Percentiles rank a stretch among this genome's conserved stretches.
Evolutionary conservation across 768 basidiomycete genomes (phyloP).

Genomic region (Phanerochaete sordida): DNA sequence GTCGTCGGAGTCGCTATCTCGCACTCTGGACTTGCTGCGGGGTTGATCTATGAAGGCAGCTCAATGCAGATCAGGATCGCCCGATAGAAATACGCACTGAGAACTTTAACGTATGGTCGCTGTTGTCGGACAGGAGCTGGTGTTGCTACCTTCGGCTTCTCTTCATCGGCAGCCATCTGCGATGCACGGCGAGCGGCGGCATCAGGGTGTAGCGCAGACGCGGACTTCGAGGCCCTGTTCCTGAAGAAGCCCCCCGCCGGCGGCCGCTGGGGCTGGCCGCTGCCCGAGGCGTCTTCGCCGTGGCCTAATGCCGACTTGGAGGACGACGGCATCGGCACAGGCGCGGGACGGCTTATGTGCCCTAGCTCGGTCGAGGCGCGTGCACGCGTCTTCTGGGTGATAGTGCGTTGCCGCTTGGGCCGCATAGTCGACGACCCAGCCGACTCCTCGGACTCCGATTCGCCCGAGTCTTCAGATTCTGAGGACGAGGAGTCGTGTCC

Average conservation of each 20-base stretch:
- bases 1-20: slow-evolving; percentile 14
- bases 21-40: slow-evolving; percentile 1
- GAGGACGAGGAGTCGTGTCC: slow-evolving; percentile 17
- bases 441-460: slow-evolving; percentile 29
- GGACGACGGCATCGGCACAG: slow-evolving; percentile 12
- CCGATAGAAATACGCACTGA: neutral
- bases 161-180: slow-evolving; percentile 9
- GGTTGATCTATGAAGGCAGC: slow-evolving; percentile 14
- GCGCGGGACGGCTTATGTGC: slow-evolving; percentile 14
- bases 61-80: neutral
- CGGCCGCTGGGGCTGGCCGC: slow-evolving; percentile 2
- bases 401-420: slow-evolving; percentile 31
- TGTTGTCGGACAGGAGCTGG: neutral
- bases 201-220: slow-evolving; percentile 52
- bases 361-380: slow-evolving; percentile 26
- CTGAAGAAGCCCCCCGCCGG: slow-evolving; percentile 25
- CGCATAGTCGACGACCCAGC: slow-evolving; percentile 29
- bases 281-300: slow-evolving; percentile 1
- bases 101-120: neutral
- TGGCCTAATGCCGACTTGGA: slow-evolving; percentile 16
- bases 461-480: slow-evolving; percentile 23
- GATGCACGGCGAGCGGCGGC: slow-evolving; percentile 52
- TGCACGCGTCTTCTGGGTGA: slow-evolving; percentile 20
- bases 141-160: neutral
- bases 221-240: slow-evolving; percentile 52